Percentiles rank a stretch among this genome's conserved stretches.
Evolutionary conservation across 495 filamentous ascomycete species (phyloP).

Genomic region (Xylaria castorea): DNA sequence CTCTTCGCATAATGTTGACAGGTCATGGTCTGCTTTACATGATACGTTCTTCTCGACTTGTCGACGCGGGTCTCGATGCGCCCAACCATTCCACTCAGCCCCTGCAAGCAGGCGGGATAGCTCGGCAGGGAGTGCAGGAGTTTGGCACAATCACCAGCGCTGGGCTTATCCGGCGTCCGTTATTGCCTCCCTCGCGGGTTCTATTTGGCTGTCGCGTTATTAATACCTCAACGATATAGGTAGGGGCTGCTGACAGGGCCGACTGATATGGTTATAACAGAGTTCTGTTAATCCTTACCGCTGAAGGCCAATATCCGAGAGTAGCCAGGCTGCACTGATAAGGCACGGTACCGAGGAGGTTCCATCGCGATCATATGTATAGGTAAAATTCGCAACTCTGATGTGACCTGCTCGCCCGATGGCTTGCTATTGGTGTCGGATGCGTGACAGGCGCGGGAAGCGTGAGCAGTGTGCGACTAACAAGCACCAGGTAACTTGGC

Average conservation of each 20-base stretch:
- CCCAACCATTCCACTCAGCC: constrained; percentile 18
- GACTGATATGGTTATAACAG: constrained; percentile 24
- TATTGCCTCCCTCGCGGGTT: constrained; percentile 21
- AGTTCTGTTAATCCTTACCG: constrained; percentile 15
- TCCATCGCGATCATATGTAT: constrained; percentile 12
- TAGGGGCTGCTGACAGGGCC: constrained; percentile 24
- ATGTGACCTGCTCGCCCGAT: neutral
- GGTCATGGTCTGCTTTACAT: constrained; percentile 12
- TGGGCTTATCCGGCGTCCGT: constrained; percentile 31
- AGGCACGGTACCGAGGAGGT: constrained; percentile 14
- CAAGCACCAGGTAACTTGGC: neutral
- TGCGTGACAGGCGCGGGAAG: constrained; percentile 9
- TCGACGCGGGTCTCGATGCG: constrained; percentile 18
- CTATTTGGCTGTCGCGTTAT: constrained; percentile 34
- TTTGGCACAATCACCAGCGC: constrained; percentile 12
- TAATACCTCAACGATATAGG: constrained; percentile 42
- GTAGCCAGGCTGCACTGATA: constrained; percentile 21
- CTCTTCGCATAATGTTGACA: constrained; percentile 21
- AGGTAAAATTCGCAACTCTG: constrained; percentile 7
- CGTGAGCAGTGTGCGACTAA: constrained; percentile 2
- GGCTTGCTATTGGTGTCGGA: neutral
- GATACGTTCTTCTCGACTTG: constrained; percentile 12
- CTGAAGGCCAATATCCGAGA: constrained; percentile 15
- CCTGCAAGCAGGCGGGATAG: constrained; percentile 7
- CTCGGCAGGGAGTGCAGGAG: constrained; percentile 12